A percentile compares a stretch with the other conserved stretches of the same genome.
Evolutionary conservation across 495 filamentous ascomycete genomes (phyloP).

Genomic region (Cryomyces minteri): DNA sequence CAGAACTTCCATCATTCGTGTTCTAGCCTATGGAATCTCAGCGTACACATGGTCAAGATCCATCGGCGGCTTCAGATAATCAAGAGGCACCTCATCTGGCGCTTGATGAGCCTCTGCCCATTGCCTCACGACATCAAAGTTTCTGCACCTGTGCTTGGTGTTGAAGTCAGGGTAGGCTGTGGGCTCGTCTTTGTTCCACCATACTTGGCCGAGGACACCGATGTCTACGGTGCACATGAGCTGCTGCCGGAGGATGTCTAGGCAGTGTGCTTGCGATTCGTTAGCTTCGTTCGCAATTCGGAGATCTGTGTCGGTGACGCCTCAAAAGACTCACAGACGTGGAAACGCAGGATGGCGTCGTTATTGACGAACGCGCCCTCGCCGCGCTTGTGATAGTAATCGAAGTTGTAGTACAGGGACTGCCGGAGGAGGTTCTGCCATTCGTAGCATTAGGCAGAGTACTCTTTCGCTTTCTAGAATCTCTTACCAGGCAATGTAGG

Average conservation of each 20-base stretch:
- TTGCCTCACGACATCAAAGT: slow-evolving; percentile 30
- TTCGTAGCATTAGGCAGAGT: not conserved
- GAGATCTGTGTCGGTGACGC: not conserved
- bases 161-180: slow-evolving; percentile 35
- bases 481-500: slow-evolving; percentile 32
- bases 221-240: slow-evolving; percentile 37
- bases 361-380: slow-evolving; percentile 31
- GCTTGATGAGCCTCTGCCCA: slow-evolving; percentile 33
- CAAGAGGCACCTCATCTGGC: slow-evolving; percentile 19
- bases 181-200: slow-evolving; percentile 25
- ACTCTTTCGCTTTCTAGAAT: not conserved
- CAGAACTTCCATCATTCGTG: too few species aligned
- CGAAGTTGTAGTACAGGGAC: slow-evolving; percentile 35
- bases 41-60: slow-evolving; percentile 20
- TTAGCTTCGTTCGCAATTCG: not conserved
- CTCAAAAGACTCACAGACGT: slow-evolving; percentile 23
- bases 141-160: slow-evolving; percentile 33
- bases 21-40: slow-evolving; percentile 17
- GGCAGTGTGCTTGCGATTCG: slow-evolving; percentile 25
- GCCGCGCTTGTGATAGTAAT: slow-evolving; percentile 30
- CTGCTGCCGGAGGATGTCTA: slow-evolving; percentile 35
- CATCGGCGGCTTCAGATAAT: slow-evolving; percentile 26
- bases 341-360: slow-evolving; percentile 27
- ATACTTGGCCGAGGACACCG: slow-evolving; percentile 33
- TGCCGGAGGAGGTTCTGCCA: slow-evolving; percentile 33